phyloP scores from a whole-genome alignment of 106 monocot species.

The Apostasia shenzhenica region DNA sequence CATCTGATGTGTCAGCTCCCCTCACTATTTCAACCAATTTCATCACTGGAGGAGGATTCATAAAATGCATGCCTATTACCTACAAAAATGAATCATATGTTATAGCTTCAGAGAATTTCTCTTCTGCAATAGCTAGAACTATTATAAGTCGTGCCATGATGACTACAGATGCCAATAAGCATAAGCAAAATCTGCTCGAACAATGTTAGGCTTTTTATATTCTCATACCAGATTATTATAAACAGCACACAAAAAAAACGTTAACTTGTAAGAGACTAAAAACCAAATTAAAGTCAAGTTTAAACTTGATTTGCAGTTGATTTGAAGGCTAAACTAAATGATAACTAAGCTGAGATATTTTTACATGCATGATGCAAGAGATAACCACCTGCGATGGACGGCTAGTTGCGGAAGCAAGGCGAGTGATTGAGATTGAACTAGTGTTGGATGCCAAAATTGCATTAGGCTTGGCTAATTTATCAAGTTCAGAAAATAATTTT shows the following conservation, averaged over 20 bases:
- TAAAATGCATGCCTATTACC: conserved; percentile 99
- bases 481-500: conserved; percentile 66
- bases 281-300: too few species aligned
- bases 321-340: not conserved
- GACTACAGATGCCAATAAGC: too few species aligned
- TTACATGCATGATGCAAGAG: not conserved
- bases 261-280: too few species aligned
- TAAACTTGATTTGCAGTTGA: too few species aligned
- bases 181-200: too few species aligned
- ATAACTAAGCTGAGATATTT: not conserved
- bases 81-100: conserved; percentile 11
- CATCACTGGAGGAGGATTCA: conserved; percentile 98
- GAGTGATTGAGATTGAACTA: conserved; percentile 96
- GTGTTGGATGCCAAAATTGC: conserved; percentile 93
- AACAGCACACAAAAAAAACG: too few species aligned
- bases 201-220: too few species aligned
- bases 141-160: too few species aligned
- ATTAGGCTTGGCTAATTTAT: conserved; percentile 69
- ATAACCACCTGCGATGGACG: conserved; percentile 73
- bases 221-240: too few species aligned
- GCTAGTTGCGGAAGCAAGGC: conserved; percentile 75
- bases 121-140: too few species aligned
- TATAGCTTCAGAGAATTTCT: not conserved
- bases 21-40: conserved; percentile 94
- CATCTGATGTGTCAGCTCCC: conserved; percentile 91